Base-by-base conservation (phyloP, 352 stramenopile species). In the Phytophthora foliorum region DNA sequence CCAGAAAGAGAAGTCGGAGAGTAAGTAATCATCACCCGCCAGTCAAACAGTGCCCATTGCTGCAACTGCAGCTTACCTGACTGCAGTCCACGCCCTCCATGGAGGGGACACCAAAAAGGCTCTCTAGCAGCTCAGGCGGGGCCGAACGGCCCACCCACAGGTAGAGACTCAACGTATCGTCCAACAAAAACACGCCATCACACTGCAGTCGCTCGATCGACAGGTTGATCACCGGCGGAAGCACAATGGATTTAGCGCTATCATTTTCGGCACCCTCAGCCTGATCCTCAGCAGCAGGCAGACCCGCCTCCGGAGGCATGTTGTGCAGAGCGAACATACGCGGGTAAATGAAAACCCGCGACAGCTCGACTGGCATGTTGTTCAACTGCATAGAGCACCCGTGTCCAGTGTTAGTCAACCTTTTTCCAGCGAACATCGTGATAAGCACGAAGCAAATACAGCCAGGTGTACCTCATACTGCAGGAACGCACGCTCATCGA, bases 131-230 rank as follows among this genome's bases (percentile, higher is more conserved):
- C 13, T 88, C 77, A 39, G 90, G 69, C 55, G 97, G 81, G 0
- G 92, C 95, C 27, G 86, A 91, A 45, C 92, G 87, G 42, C 98
- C 98, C 17, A 99, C 89, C 97, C 98, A 99, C 57, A 99, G 58
- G 75, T 98, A 99, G 65, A 99, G 81, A 55, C 93, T 91, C 27
- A 99, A 56, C 32, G 96, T 93, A 80, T 99, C 98, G 66, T 99
- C 97, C 16, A 99, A 84, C 61, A 99, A 80, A 67, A 98, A 99
- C 34, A 99, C 89, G 24, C 98, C 97, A 66, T 99, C 88, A 52
- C 88, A 98, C 31, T 90, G 83, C 29, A 99, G 77, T 9, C 88
- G 84, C 68, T 99, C 96, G 42, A 98, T 94, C 21, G 96, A 99
- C 13, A 99, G 81, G 63, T 98, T 98, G 34, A 98, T 80, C 11